Conservation (phyloP, 768 basidiomycete species). For the Suillus ampliporus region DNA sequence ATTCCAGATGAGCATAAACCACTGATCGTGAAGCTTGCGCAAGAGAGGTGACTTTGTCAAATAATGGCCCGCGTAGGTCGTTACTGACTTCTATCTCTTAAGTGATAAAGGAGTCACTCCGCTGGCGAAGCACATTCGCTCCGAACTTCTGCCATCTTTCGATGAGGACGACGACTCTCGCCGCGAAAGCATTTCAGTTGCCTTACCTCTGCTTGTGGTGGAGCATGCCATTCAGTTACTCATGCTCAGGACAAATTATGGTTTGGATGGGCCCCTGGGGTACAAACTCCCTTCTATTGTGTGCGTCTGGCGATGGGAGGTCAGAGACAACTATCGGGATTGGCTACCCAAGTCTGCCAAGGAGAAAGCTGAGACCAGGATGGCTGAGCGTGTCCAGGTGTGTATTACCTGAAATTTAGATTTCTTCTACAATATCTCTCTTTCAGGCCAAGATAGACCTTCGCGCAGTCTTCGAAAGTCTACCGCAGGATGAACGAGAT, state of each 20-base stretch:
- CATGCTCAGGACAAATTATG: slow-evolving; percentile 80
- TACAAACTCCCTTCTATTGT: slow-evolving; percentile 65
- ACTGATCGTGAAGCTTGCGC: slow-evolving; percentile 79
- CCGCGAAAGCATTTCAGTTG: slow-evolving; percentile 40
- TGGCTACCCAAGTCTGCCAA: slow-evolving; percentile 72
- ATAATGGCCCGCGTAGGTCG: background rate
- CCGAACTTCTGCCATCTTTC: slow-evolving; percentile 66
- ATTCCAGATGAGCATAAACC: slow-evolving; percentile 76
- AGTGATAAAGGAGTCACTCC: slow-evolving; percentile 76
- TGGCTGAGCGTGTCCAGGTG: slow-evolving; percentile 70
- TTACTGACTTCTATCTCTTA: slow-evolving; percentile 5
- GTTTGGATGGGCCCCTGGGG: slow-evolving; percentile 59
- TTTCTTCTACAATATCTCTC: slow-evolving; percentile 1
- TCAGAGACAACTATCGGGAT: slow-evolving; percentile 57
- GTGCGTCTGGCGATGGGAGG: slow-evolving; percentile 89
- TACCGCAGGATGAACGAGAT: slow-evolving; percentile 62
- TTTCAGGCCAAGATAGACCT: slow-evolving; percentile 67
- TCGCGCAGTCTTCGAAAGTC: slow-evolving; percentile 55
- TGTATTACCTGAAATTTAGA: slow-evolving; percentile 21
- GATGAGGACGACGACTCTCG: slow-evolving; percentile 56
- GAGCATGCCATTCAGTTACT: slow-evolving; percentile 69
- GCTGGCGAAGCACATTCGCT: slow-evolving; percentile 72
- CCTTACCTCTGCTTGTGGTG: slow-evolving; percentile 52
- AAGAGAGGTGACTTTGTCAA: slow-evolving; percentile 71
- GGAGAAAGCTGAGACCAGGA: slow-evolving; percentile 65